phyloP scores from a whole-genome alignment of 495 filamentous ascomycete species.

The Hapsidospora chrysogenum region DNA sequence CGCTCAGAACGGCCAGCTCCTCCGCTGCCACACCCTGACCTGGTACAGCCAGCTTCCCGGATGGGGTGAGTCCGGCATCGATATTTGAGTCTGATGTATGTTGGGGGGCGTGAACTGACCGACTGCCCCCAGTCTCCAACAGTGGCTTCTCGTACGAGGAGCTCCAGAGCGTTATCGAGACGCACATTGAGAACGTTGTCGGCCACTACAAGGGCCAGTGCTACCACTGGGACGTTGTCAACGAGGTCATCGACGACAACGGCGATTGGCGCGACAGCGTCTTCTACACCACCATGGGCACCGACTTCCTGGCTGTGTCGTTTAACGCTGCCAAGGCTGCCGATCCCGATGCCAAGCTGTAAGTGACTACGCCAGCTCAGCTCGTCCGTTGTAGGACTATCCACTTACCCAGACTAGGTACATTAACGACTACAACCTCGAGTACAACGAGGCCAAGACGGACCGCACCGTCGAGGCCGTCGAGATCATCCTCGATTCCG shows the following conservation, averaged over 20 bases:
- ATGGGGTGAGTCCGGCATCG: slow-evolving; percentile 25
- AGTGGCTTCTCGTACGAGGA: neutral
- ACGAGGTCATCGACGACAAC: slow-evolving; percentile 32
- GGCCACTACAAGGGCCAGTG: slow-evolving; percentile 31
- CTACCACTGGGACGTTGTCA: slow-evolving; percentile 30
- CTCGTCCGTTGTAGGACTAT: no score
- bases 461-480: slow-evolving; percentile 27
- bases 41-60: slow-evolving; percentile 37
- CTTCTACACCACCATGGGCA: slow-evolving; percentile 25
- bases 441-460: slow-evolving; percentile 28
- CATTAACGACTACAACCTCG: slow-evolving; percentile 58
- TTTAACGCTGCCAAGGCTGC: slow-evolving; percentile 30
- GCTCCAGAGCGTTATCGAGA: slow-evolving; percentile 9
- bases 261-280: slow-evolving; percentile 21
- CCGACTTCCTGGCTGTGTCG: slow-evolving; percentile 27
- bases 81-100: no score
- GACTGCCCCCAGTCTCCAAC: slow-evolving; percentile 18
- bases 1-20: slow-evolving; percentile 22
- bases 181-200: slow-evolving; percentile 30
- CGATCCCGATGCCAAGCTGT: neutral
- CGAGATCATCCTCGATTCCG: slow-evolving; percentile 23
- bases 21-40: slow-evolving; percentile 35
- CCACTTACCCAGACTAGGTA: slow-evolving; percentile 37
- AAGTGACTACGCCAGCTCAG: no score
- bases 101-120: slow-evolving; percentile 21